Conservation (phyloP, 2,329 filamentous ascomycete species). For the Amesomyces nigricolor region DNA sequence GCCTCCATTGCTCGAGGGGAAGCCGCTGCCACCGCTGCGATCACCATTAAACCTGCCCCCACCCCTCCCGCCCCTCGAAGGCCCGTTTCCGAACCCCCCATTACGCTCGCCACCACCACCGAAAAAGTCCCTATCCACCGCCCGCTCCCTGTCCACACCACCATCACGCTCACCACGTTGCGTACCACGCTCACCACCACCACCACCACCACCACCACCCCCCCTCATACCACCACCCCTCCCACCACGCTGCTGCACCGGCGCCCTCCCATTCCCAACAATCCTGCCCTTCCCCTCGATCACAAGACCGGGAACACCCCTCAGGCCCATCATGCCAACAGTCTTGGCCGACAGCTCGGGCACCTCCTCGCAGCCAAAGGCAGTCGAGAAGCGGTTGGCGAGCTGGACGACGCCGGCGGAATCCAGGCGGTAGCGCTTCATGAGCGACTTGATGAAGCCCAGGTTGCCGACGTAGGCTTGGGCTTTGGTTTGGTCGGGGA, state of each 20-base stretch:
- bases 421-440: constrained; percentile 26
- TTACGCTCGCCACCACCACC: background rate
- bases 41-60: background rate
- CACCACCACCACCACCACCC: background rate
- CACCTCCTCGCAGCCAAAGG: constrained; percentile 42
- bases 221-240: background rate
- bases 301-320: constrained; percentile 46
- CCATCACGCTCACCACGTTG: background rate
- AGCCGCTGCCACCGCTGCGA: background rate
- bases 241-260: background rate
- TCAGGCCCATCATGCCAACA: constrained; percentile 54
- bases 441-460: constrained; percentile 35
- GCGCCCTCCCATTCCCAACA: background rate
- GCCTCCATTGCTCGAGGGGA: background rate
- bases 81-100: background rate
- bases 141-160: background rate
- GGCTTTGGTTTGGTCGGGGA: constrained; percentile 21
- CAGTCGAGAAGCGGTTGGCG: constrained; percentile 47
- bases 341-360: constrained; percentile 44
- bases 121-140: background rate
- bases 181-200: background rate
- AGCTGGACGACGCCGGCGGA: constrained; percentile 39
- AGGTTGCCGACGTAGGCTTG: constrained; percentile 26
- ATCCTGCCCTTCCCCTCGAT: constrained; percentile 9
- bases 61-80: background rate